Evolutionary conservation across 2,329 filamentous ascomycete genomes (phyloP).

Genomic region (Helotiales sp.): DNA sequence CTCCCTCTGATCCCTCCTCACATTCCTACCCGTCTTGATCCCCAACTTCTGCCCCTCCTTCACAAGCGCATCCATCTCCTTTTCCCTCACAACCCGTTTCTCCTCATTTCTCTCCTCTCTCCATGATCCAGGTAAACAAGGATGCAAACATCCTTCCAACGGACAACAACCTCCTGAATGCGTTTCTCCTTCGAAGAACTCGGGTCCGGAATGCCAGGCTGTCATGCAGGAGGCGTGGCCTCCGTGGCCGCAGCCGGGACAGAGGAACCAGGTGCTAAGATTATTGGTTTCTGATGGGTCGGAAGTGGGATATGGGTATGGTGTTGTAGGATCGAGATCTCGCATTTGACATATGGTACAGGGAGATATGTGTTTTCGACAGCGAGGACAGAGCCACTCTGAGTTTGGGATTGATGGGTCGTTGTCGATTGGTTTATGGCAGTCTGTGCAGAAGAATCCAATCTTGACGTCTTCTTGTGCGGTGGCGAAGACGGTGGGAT

Average conservation of each 20-base stretch:
- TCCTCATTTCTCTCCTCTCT: conserved; percentile 45
- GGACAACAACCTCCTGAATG: conserved; percentile 59
- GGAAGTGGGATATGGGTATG: background rate
- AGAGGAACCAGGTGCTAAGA: conserved; percentile 57
- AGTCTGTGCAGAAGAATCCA: conserved; percentile 54
- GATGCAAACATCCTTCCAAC: conserved; percentile 64
- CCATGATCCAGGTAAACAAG: conserved; percentile 59
- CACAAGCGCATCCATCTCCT: conserved; percentile 47
- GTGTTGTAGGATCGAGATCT: conserved; percentile 18
- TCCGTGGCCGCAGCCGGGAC: conserved; percentile 61
- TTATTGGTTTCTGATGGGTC: background rate
- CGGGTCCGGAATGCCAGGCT: conserved; percentile 52
- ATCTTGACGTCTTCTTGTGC: conserved; percentile 56
- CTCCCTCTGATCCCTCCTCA: conserved; percentile 53
- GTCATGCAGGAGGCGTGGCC: conserved; percentile 61
- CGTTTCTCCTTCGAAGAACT: conserved; percentile 35
- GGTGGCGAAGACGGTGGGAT: conserved; percentile 52
- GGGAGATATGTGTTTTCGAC: conserved; percentile 50
- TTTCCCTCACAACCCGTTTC: conserved; percentile 31
- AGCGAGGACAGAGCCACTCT: conserved; percentile 61
- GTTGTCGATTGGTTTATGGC: conserved; percentile 52
- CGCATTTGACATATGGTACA: conserved; percentile 59
- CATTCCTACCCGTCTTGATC: conserved; percentile 18
- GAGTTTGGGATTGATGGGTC: conserved; percentile 39
- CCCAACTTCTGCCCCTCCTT: conserved; percentile 26